A percentile compares a stretch with the other conserved stretches of the same genome.
phyloP scores from a whole-genome alignment of 768 basidiomycete genomes.

The Sarcomyxa edulis region DNA sequence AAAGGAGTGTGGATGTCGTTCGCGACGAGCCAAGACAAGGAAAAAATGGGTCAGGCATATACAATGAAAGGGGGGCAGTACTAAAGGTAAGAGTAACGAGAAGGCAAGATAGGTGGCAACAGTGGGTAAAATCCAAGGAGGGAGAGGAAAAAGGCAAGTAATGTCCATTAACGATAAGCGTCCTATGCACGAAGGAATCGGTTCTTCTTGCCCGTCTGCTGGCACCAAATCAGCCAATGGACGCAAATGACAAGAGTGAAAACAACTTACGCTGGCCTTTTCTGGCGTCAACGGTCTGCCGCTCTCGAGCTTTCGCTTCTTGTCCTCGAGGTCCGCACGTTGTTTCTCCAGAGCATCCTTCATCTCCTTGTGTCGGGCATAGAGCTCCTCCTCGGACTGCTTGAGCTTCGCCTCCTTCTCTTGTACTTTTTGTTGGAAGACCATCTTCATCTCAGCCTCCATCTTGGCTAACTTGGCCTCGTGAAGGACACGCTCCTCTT shows the following conservation, averaged over 20 bases:
- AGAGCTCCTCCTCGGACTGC: slow-evolving; percentile 98
- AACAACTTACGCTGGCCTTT: slow-evolving; percentile 71
- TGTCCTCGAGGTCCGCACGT: slow-evolving; percentile 91
- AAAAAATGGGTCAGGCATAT: slow-evolving; percentile 33
- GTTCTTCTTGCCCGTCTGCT: slow-evolving; percentile 62
- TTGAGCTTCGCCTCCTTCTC: slow-evolving; percentile 99
- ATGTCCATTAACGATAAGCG: slow-evolving; percentile 15
- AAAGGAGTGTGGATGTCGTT: slow-evolving; percentile 56
- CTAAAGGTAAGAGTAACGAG: slow-evolving; percentile 12
- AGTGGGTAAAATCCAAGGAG: slow-evolving; percentile 12
- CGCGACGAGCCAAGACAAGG: slow-evolving; percentile 45
- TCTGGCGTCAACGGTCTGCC: slow-evolving; percentile 95
- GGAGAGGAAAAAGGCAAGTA: slow-evolving; percentile 18
- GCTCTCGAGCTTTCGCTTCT: slow-evolving; percentile 93
- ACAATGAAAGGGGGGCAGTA: slow-evolving; percentile 25
- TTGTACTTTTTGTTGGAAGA: slow-evolving; percentile 99
- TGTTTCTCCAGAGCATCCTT: slow-evolving; percentile 99
- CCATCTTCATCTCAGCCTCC: slow-evolving; percentile 99
- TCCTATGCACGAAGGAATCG: slow-evolving; percentile 67
- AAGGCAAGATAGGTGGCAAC: slow-evolving; percentile 17
- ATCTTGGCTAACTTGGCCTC: slow-evolving; percentile 98
- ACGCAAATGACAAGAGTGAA: slow-evolving; percentile 5
- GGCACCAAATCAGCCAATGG: slow-evolving; percentile 12
- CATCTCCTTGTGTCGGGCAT: slow-evolving; percentile 98
- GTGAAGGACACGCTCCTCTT: slow-evolving; percentile 93